phyloP scores from a whole-genome alignment of 2,329 filamentous ascomycete genomes.

The Monilinia fructigena region DNA sequence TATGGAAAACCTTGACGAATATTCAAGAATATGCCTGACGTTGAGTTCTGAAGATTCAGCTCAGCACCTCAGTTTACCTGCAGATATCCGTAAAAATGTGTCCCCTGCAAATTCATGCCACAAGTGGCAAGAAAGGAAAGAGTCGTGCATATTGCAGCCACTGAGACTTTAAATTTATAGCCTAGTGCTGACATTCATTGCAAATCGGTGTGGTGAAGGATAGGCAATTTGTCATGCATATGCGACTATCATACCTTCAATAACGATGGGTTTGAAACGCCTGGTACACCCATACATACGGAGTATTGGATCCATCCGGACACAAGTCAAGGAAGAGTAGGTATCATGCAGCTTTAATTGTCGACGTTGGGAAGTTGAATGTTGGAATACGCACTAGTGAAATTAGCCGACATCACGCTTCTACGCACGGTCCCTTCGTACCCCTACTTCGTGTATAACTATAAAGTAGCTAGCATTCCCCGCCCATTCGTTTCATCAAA shows the following conservation, averaged over 20 bases:
- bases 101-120: background rate
- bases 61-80: background rate
- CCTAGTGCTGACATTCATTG: background rate
- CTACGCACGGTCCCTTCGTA: background rate
- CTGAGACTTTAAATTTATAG: background rate
- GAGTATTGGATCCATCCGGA: background rate
- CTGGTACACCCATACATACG: background rate
- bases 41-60: background rate
- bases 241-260: background rate
- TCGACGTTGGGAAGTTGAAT: too few species aligned
- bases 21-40: background rate
- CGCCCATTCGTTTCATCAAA: too few species aligned
- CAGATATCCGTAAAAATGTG: background rate
- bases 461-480: too few species aligned
- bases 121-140: background rate
- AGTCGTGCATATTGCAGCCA: background rate
- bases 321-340: background rate
- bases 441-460: background rate
- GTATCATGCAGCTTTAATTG: background rate
- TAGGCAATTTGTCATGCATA: background rate
- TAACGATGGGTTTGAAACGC: too few species aligned
- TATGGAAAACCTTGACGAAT: background rate
- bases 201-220: too few species aligned
- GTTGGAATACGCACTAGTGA: too few species aligned
- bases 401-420: conserved; percentile 7